A percentile compares a stretch with the other conserved stretches of the same genome.
Evolutionary conservation across 768 basidiomycete species (phyloP).

Genomic region (Boletus huronensis): DNA sequence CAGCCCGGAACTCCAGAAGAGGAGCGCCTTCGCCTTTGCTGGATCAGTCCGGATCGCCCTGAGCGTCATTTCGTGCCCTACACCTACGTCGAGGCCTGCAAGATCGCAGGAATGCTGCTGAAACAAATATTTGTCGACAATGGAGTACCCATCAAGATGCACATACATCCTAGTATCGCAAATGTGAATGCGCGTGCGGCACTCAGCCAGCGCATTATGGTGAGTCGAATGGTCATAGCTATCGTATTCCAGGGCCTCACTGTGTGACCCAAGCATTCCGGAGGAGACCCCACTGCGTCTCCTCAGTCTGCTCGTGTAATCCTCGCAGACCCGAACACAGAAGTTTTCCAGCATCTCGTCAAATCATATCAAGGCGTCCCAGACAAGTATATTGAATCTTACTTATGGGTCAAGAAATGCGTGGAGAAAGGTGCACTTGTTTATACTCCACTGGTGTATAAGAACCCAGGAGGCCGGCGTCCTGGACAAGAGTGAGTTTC

Average conservation of each 20-base stretch:
- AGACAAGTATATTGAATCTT: constrained; percentile 76
- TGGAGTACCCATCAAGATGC: constrained; percentile 64
- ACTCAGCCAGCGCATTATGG: constrained; percentile 69
- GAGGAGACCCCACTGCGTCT: constrained; percentile 71
- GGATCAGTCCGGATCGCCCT: constrained; percentile 66
- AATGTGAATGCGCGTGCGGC: constrained; percentile 70
- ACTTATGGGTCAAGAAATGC: constrained; percentile 82
- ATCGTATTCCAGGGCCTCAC: not conserved
- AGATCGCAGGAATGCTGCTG: constrained; percentile 66
- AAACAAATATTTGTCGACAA: constrained; percentile 75
- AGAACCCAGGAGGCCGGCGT: constrained; percentile 78
- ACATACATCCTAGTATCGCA: constrained; percentile 77
- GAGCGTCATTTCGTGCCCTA: constrained; percentile 77
- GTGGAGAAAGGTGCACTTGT: constrained; percentile 62
- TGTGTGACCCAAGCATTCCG: constrained; percentile 58
- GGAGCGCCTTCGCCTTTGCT: constrained; percentile 71
- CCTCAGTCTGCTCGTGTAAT: constrained; percentile 72
- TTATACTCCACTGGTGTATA: constrained; percentile 76
- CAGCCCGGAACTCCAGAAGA: constrained; percentile 68
- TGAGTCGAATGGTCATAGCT: constrained; percentile 28
- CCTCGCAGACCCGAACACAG: constrained; percentile 76
- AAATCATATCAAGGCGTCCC: constrained; percentile 67
- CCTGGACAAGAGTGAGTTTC: constrained; percentile 72
- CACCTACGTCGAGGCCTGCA: constrained; percentile 82
- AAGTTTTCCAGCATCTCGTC: constrained; percentile 69